These are phyloP conservation scores for Moricandia arvensis DNA, from an alignment of 345 rosid genomes.

Conservation along the genomic window DNA sequence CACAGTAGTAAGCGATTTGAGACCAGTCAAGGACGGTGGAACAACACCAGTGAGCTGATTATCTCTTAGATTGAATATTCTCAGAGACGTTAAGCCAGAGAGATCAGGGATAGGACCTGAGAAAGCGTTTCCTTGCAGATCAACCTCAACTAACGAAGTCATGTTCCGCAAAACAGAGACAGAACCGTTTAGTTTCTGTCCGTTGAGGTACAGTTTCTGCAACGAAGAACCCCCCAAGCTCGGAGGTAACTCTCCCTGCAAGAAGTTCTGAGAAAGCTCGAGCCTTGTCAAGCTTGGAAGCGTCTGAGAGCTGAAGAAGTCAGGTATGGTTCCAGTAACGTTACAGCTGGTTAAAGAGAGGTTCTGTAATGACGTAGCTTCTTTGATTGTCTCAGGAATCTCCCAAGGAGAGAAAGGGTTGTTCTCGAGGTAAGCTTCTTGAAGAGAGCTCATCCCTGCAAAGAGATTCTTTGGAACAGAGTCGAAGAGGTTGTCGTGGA, in stretches of 20 bases:
- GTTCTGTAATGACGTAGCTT: slow-evolving; percentile 44
- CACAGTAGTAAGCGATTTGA: slow-evolving; percentile 41
- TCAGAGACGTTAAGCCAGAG: slow-evolving; percentile 35
- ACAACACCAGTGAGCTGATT: slow-evolving; percentile 68
- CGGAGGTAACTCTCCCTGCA: slow-evolving; percentile 55
- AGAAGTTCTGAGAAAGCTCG: slow-evolving; percentile 46
- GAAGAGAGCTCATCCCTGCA: slow-evolving; percentile 46
- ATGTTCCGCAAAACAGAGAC: slow-evolving; percentile 50
- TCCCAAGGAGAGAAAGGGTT: slow-evolving; percentile 54
- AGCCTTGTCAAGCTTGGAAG: slow-evolving; percentile 46
- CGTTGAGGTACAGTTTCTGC: slow-evolving; percentile 57
- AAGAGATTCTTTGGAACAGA: slow-evolving; percentile 62
- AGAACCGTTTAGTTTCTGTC: slow-evolving; percentile 54
- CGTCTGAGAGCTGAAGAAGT: slow-evolving; percentile 35
- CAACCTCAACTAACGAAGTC: slow-evolving; percentile 56
- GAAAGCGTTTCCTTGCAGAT: slow-evolving; percentile 59
- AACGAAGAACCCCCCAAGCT: slow-evolving; percentile 37
- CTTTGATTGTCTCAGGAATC: slow-evolving; percentile 49
- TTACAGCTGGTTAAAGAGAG: slow-evolving; percentile 53
- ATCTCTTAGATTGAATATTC: slow-evolving; percentile 52
- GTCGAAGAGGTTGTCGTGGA: slow-evolving; percentile 47
- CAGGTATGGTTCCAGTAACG: slow-evolving; percentile 51
- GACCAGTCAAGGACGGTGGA: slow-evolving; percentile 46
- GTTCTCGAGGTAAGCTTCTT: slow-evolving; percentile 38
- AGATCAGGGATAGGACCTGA: slow-evolving; percentile 77